Evolutionary conservation across 2,329 filamentous ascomycete species (phyloP).

Genomic region (Aschersonia sp.): DNA sequence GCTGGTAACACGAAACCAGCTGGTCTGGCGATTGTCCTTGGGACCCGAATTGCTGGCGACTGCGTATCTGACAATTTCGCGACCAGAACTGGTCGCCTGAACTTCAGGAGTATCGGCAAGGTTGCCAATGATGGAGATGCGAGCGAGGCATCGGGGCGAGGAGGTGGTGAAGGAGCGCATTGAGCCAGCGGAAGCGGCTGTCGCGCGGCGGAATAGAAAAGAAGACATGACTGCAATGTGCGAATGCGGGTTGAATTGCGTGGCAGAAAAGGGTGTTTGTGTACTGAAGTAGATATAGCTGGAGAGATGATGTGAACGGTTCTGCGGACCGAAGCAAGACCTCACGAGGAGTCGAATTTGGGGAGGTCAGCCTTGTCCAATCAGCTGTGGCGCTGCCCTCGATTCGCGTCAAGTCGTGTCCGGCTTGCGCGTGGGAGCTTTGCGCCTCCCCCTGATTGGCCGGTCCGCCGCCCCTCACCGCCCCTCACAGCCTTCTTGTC

Average conservation of each 20-base stretch:
- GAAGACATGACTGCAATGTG: slow-evolving; percentile 22
- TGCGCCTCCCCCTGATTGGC: too few relatives aligned
- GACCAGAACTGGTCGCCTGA: slow-evolving; percentile 51
- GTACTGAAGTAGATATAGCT: too few relatives aligned
- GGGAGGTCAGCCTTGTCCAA: too few relatives aligned
- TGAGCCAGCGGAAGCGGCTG: slow-evolving; percentile 29
- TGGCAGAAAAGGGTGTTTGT: too few relatives aligned
- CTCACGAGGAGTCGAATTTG: too few relatives aligned
- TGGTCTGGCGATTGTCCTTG: slow-evolving; percentile 58
- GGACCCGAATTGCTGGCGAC: slow-evolving; percentile 56
- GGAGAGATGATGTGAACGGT: too few relatives aligned
- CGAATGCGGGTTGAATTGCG: too few relatives aligned
- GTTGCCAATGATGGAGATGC: slow-evolving; percentile 76
- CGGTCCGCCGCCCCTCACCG: too few relatives aligned
- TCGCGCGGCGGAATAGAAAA: slow-evolving; percentile 38
- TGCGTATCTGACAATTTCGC: slow-evolving; percentile 62
- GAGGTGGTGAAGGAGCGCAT: slow-evolving; percentile 67
- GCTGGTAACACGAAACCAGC: slow-evolving; percentile 70
- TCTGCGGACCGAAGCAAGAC: too few relatives aligned
- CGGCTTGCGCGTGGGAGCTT: neutral
- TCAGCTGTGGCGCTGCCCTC: neutral
- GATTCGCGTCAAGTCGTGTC: neutral
- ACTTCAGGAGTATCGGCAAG: slow-evolving; percentile 70
- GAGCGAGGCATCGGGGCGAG: slow-evolving; percentile 50
- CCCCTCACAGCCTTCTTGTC: too few relatives aligned